Evolutionary conservation across 2,329 filamentous ascomycete species (phyloP), one percentile per base, ranked within the genome.

Genomic region (Epichloe brachyelytri): DNA sequence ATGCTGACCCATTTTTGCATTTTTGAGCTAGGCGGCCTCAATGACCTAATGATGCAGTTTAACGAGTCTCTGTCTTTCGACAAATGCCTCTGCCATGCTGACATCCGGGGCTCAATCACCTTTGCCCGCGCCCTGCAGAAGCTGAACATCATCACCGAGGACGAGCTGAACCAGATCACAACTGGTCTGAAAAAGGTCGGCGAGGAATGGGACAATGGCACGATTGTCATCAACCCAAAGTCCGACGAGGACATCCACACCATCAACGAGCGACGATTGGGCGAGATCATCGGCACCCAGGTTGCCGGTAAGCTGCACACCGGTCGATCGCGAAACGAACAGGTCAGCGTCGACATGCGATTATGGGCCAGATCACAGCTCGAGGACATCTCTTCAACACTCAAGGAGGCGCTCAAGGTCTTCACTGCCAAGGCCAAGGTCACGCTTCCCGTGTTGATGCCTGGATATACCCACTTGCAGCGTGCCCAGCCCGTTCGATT

Each of bases 261-360:
- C 3, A 74, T 75, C 43, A 78, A 78, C 53, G 74, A 78, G 64
- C 74, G 76, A 50, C 73, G 76, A 19, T 63, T 79, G 36, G 80
- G 80, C 51, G 83, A 87, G 69, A 73, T 87, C 54, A 82, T 87
- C 52, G 82, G 83, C 56, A 85, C 30, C 2, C n/a, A 34, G 30
- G 20, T 49, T 12, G 48, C 33, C 17, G 48, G 48, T 8, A 81
- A 87, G 70, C 73, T 87, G 51, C 84, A 87, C 66, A 87, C 84
- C 3, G 76, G 76, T 44, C 76, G 84, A 20, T 83, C 79, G 65
- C 74, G 83, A 55, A 88, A 88, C 59, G 83, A 87, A 64, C 83
- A 88, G 66, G 78, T 87, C 52, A 83, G 81, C 30, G 85, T 82
- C 30, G 84, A 86, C 58, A 83, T 87, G 79, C 75, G 84, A 41